These are phyloP conservation scores for Physcomitrellopsis africana DNA, from an alignment of 225 moss, liverwort and hornwort genomes.

Conservation along the genomic window DNA sequence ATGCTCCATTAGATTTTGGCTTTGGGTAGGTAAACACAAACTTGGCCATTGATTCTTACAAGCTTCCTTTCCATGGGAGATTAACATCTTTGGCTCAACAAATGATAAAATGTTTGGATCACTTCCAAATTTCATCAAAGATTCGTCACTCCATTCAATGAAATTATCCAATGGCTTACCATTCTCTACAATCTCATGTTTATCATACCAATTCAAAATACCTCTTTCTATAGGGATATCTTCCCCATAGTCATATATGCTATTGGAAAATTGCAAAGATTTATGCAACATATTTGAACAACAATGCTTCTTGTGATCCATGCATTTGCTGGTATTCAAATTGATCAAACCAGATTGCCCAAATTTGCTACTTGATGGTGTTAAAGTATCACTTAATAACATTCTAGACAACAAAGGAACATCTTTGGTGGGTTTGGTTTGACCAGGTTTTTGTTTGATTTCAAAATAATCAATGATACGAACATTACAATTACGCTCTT, in stretches of 20 bases:
- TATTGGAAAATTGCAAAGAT: conserved; percentile 10
- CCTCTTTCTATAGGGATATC: conserved; percentile 36
- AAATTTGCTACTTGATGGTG: neutral
- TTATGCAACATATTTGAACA: conserved; percentile 31
- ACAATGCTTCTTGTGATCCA: neutral
- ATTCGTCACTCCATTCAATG: neutral
- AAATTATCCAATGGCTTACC: neutral
- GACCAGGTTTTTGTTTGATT: conserved; percentile 15
- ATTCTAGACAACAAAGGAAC: neutral
- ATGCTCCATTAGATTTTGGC: neutral
- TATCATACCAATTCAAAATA: conserved; percentile 43
- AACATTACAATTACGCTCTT: conserved; percentile 55
- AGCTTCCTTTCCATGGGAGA: neutral
- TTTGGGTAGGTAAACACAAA: neutral
- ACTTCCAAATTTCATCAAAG: neutral
- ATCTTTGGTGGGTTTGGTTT: neutral
- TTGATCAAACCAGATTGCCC: neutral
- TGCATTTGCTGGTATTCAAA: neutral
- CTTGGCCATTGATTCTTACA: conserved; percentile 13
- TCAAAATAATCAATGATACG: conserved; percentile 58
- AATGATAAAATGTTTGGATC: neutral
- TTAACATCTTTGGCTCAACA: neutral
- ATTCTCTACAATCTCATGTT: neutral
- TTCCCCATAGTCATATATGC: conserved; percentile 44
- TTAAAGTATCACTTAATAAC: neutral